Evolutionary conservation across 2,329 filamentous ascomycete genomes (phyloP), one percentile per base, ranked within the genome.

Genomic region (Calonectria hongkongensis): DNA sequence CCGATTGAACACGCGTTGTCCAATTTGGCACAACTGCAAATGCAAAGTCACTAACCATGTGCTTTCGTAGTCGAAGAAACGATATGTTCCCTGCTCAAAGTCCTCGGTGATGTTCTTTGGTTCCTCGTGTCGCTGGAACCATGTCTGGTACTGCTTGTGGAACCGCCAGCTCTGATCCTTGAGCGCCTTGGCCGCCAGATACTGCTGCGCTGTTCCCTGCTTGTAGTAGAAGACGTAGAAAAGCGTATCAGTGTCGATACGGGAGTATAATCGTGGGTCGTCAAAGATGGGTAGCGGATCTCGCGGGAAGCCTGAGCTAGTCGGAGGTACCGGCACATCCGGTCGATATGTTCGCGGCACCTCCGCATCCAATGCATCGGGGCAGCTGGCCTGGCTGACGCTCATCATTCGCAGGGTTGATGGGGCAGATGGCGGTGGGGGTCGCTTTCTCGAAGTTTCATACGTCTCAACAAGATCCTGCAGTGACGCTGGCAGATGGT

Each of bases 171-270:
- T 98, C 85, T 99, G 97, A 77, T 96, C 94, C 86, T 99, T 99
- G 66, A 99, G 87, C n/a, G 97, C 95, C 85, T 98, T 98, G 16
- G 97, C 97, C 1, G 97, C 95, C 72, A 98, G 89, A 82, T 96
- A 98, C 83, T 99, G 97, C 83, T 98, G 96, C 79, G 98, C 96
- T 1, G 95, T 96, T 30, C 95, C 95, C 85, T 99, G 97, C 79
- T 96, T 95, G 88, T 99, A 99, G 88, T 99, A 99, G 86, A 99
- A 99, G 56, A 98, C 94, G 86, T 99, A 99, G 86, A 99, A 99
- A 12, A 99, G 89, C 36, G 96, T 98, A 82, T 99, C 97, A 0
- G 96, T 95, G 81, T 99, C 97, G 73, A 99, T 96, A 71, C 95
- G 91, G 30, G 91, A 91, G 85, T 98, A 99, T 73, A 99, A 86